Evolutionary conservation across 2,329 filamentous ascomycete species (phyloP).

Genomic region (Paecilomyces niveus): DNA sequence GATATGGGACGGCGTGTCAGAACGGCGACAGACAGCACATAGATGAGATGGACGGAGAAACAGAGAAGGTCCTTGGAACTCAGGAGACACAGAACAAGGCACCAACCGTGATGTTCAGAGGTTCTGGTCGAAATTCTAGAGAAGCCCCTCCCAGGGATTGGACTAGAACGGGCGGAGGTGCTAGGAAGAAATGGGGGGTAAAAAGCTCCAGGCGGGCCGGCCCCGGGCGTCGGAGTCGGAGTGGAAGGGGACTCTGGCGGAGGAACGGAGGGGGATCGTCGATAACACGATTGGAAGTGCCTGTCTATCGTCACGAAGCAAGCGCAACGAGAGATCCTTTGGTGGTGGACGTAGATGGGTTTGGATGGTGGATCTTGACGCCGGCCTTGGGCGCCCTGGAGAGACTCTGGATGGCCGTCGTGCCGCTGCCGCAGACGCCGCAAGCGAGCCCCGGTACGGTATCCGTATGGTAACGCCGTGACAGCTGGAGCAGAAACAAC

Average conservation of each 20-base stretch:
- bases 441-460: conserved; percentile 22
- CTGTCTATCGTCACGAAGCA: conserved; percentile 1
- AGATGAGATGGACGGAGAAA: conserved; percentile 3
- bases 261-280: conserved; percentile 1
- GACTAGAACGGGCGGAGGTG: background rate
- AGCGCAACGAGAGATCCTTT: conserved; percentile 9
- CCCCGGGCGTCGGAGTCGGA: background rate
- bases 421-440: conserved; percentile 32
- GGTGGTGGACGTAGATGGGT: conserved; percentile 19
- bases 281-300: background rate
- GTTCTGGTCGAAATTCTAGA: background rate
- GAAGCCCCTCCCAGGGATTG: background rate
- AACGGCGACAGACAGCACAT: conserved; percentile 4
- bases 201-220: conserved; percentile 2
- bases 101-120: conserved; percentile 5
- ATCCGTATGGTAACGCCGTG: background rate
- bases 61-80: conserved; percentile 7
- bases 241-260: background rate
- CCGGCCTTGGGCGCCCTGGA: conserved; percentile 21
- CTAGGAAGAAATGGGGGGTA: conserved; percentile 1
- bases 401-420: conserved; percentile 28
- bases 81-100: conserved; percentile 9
- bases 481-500: background rate
- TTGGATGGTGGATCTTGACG: conserved; percentile 23
- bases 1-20: conserved; percentile 1